A percentile compares a stretch with the other conserved stretches of the same genome.
Evolutionary conservation across 2,329 filamentous ascomycete species (phyloP).

Genomic region (Sphaceloma murrayae): DNA sequence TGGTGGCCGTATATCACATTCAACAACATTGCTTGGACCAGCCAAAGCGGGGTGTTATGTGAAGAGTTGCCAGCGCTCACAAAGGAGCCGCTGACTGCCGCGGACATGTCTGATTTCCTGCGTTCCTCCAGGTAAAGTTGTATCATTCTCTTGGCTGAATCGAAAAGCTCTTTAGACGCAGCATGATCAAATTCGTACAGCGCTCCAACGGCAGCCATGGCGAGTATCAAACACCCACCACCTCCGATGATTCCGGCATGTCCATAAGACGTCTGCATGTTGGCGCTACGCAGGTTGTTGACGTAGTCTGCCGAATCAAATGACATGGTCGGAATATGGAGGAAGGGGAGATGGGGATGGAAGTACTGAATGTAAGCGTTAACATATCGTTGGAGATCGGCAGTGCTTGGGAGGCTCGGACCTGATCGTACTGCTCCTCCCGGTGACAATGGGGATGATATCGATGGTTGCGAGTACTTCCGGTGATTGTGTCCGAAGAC

Average conservation of each 20-base stretch:
- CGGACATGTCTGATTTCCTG: slow-evolving; percentile 69
- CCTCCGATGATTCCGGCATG: slow-evolving; percentile 56
- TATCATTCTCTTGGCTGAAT: slow-evolving; percentile 92
- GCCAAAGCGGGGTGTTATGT: slow-evolving; percentile 71
- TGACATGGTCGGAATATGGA: slow-evolving; percentile 82
- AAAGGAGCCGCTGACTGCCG: slow-evolving; percentile 42
- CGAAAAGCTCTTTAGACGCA: slow-evolving; percentile 76
- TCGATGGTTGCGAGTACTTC: slow-evolving; percentile 51
- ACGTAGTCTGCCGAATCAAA: slow-evolving; percentile 70
- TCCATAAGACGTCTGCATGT: slow-evolving; percentile 41
- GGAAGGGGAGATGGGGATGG: slow-evolving; percentile 88
- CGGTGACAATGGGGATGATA: slow-evolving; percentile 44
- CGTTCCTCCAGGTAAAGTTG: slow-evolving; percentile 85
- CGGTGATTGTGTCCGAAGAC: slow-evolving; percentile 44
- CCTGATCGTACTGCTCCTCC: slow-evolving; percentile 25
- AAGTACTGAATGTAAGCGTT: slow-evolving; percentile 84
- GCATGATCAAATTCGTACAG: slow-evolving; percentile 78
- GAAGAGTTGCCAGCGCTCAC: slow-evolving; percentile 33
- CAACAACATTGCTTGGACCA: slow-evolving; percentile 92
- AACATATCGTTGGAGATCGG: slow-evolving; percentile 83
- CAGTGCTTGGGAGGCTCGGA: slow-evolving; percentile 62
- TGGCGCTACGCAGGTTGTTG: slow-evolving; percentile 49
- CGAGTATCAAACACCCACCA: slow-evolving; percentile 75
- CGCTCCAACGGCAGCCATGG: slow-evolving; percentile 78
- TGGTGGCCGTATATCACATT: slow-evolving; percentile 95